Percentiles rank a stretch among this genome's conserved stretches.
Conservation (phyloP, 805 yeast species). For the Debaryomyces prosopidis region DNA sequence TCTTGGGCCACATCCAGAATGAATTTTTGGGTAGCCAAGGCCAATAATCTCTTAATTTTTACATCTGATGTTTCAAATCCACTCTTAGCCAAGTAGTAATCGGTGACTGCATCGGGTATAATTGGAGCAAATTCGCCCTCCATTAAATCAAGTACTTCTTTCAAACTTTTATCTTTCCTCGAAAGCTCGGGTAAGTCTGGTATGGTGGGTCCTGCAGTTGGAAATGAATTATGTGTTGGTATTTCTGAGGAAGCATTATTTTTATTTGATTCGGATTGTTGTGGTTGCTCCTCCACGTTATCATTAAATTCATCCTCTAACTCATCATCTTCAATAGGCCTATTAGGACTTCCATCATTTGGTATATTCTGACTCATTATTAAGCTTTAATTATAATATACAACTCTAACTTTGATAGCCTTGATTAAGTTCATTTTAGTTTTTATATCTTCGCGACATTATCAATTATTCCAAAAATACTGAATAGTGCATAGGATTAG, state of each 20-base stretch:
- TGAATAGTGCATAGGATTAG: too few relatives aligned
- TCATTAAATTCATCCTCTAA: slow-evolving; percentile 26
- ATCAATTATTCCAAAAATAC: neutral
- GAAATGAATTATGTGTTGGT: slow-evolving; percentile 6
- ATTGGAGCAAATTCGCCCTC: slow-evolving; percentile 89
- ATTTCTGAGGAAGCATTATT: slow-evolving; percentile 1
- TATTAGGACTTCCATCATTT: slow-evolving; percentile 1
- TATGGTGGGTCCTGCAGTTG: slow-evolving; percentile 17
- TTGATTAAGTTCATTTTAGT: neutral
- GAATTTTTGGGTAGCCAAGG: slow-evolving; percentile 95
- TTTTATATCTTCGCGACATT: neutral
- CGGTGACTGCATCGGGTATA: slow-evolving; percentile 95
- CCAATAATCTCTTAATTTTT: slow-evolving; percentile 74
- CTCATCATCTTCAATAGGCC: slow-evolving; percentile 17
- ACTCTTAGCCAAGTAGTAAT: slow-evolving; percentile 81
- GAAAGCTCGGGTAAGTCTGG: slow-evolving; percentile 68
- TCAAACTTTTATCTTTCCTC: slow-evolving; percentile 76
- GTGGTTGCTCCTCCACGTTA: slow-evolving; percentile 13
- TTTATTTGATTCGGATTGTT: slow-evolving; percentile 4
- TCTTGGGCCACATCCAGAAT: slow-evolving; percentile 93
- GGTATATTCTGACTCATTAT: slow-evolving; percentile 5
- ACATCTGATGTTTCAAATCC: slow-evolving; percentile 82
- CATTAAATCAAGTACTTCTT: slow-evolving; percentile 84
- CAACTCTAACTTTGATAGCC: neutral
- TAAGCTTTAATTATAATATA: neutral